Evolutionary conservation across 805 yeast genomes (phyloP).

Genomic region (Candida anglica): DNA sequence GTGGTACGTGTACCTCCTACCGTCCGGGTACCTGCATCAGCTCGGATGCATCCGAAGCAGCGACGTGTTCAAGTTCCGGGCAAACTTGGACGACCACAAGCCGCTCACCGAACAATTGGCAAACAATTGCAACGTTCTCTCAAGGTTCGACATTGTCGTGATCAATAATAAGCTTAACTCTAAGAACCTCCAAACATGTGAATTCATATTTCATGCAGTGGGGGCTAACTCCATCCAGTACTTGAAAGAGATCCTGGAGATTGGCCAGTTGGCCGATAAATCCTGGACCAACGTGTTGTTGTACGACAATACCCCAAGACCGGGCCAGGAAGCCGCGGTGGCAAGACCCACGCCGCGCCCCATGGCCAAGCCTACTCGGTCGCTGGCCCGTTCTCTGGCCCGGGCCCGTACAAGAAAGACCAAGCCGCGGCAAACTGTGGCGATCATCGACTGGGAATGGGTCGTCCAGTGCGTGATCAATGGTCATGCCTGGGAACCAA

Average conservation of each 20-base stretch:
- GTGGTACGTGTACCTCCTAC: slow-evolving; percentile 58
- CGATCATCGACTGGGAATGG: slow-evolving; percentile 61
- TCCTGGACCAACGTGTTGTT: no score
- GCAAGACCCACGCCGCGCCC: no score
- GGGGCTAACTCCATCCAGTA: slow-evolving; percentile 32
- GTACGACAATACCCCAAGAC: no score
- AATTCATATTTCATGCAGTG: slow-evolving; percentile 42
- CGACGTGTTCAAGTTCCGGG: slow-evolving; percentile 43
- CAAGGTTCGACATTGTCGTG: slow-evolving; percentile 29
- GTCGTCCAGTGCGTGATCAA: slow-evolving; percentile 57
- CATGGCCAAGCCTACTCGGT: no score
- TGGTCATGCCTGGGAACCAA: slow-evolving; percentile 26
- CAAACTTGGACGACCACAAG: slow-evolving; percentile 26
- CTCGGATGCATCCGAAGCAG: slow-evolving; percentile 44
- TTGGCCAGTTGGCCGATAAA: not conserved
- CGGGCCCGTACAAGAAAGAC: no score
- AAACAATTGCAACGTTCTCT: slow-evolving; percentile 35
- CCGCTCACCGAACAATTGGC: slow-evolving; percentile 37
- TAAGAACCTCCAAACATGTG: slow-evolving; percentile 30
- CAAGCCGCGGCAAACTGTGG: no score
- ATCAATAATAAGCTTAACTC: slow-evolving; percentile 22
- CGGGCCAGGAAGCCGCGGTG: not conserved
- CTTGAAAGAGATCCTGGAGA: not conserved
- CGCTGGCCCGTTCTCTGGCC: no score
- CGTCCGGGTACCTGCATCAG: slow-evolving; percentile 64